Conservation (phyloP, 1,284 basidiomycete genomes). For the Ustilago curta region DNA sequence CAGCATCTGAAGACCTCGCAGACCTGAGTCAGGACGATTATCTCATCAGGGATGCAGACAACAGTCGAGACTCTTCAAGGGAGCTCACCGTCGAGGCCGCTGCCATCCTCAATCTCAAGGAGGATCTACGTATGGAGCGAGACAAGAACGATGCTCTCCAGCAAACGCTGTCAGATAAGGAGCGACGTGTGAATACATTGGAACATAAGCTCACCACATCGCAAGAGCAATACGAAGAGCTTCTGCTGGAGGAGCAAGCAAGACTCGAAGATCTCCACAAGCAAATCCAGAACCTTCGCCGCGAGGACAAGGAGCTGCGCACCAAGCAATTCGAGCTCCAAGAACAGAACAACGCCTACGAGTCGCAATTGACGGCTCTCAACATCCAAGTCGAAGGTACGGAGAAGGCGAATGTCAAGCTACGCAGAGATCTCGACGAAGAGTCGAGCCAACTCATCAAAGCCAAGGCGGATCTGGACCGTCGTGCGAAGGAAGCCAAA, state of each 20-base stretch:
- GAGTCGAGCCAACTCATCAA: slow-evolving; percentile 36
- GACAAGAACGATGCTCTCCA: slow-evolving; percentile 46
- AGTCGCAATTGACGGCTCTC: slow-evolving; percentile 33
- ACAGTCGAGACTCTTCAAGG: slow-evolving; percentile 37
- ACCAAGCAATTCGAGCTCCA: slow-evolving; percentile 37
- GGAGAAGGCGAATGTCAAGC: slow-evolving; percentile 34
- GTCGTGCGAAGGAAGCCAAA: slow-evolving; percentile 31
- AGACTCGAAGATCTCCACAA: slow-evolving; percentile 43
- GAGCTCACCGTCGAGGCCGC: slow-evolving; percentile 38
- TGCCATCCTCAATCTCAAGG: slow-evolving; percentile 39
- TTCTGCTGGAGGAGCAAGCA: slow-evolving; percentile 41
- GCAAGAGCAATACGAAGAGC: slow-evolving; percentile 49
- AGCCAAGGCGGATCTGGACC: slow-evolving; percentile 37
- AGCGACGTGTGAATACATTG: slow-evolving; percentile 36
- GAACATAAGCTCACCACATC: slow-evolving; percentile 48
- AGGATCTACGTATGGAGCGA: slow-evolving; percentile 46
- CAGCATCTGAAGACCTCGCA: slow-evolving; percentile 26
- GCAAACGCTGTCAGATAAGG: slow-evolving; percentile 45
- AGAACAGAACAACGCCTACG: slow-evolving; percentile 43
- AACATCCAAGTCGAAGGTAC: slow-evolving; percentile 37
- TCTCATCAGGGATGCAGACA: slow-evolving; percentile 30
- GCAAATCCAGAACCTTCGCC: slow-evolving; percentile 41
- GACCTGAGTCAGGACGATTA: slow-evolving; percentile 34
- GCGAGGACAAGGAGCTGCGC: slow-evolving; percentile 44
- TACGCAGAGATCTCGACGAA: slow-evolving; percentile 44